Evolutionary conservation across 2,329 filamentous ascomycete species (phyloP), one percentile per base, ranked within the genome.

Genomic region (Neophaeococcomyces aloes): DNA sequence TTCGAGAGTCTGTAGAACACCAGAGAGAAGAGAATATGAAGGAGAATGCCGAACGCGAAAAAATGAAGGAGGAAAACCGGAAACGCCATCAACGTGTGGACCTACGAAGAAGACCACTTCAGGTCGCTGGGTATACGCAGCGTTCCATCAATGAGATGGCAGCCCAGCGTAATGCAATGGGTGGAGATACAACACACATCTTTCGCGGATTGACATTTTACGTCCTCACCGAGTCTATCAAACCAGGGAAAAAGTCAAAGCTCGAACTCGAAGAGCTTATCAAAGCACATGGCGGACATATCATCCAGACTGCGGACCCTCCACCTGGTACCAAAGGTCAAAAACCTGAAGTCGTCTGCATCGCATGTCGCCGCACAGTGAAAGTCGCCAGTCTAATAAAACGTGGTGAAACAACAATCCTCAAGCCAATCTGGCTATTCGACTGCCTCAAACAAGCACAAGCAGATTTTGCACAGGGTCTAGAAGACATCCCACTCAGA

Each of bases 381-480:
- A 88, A 88, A 57, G 87, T 88, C 1, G 84, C 85, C 1, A 87
- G 85, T 7, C 64, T 95, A 7, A 78, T 86, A 48, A 94, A 91
- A 56, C 71, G 69, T 4, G 81, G 78, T 3, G 69, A 75, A 0
- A 71, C 76, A 5, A 80, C 86, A 53, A 81, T 98, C 39, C 71
- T 96, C 45, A 77, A 78, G 17, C 83, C 88, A 0, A 72, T 69
- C 4, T 98, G 91, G 91, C 66, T 96, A 2, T 69, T 84, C 21
- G 87, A 96, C 60, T 91, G 86, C 55, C 70, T 94, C 27, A 72
- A 74, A 25, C 72, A 78, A 51, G 56, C 58, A 10, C 57, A 72
- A 47, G 69, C 67, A 34, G 71, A 79, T 50, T 57, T 62, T 32
- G 76, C 80, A 53, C 57, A 58, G 1, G 61, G 77, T 61, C 63